Evolutionary conservation across 2,329 filamentous ascomycete genomes (phyloP).

Genomic region (Didymella pomorum): DNA sequence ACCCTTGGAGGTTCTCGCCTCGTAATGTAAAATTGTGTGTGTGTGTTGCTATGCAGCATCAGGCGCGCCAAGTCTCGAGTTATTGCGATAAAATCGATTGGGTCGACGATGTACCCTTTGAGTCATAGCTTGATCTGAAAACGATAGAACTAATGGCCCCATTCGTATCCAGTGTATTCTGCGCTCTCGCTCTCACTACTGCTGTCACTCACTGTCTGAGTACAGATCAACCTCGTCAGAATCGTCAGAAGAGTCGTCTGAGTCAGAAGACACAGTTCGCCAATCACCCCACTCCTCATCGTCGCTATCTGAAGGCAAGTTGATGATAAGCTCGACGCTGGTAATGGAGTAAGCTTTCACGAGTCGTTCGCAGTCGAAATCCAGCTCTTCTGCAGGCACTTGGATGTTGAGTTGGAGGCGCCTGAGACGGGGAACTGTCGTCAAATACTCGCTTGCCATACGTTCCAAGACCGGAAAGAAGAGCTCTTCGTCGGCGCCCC

Average conservation of each 20-base stretch:
- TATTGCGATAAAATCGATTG: too few relatives aligned
- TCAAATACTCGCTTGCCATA: slow-evolving; percentile 17
- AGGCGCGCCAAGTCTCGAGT: too few relatives aligned
- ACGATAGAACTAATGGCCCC: too few relatives aligned
- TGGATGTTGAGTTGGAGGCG: slow-evolving; percentile 19
- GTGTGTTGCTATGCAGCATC: too few relatives aligned
- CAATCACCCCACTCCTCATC: slow-evolving; percentile 17
- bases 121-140: too few relatives aligned
- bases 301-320: slow-evolving; percentile 14
- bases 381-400: slow-evolving; percentile 5
- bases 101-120: too few relatives aligned
- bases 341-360: slow-evolving; percentile 12
- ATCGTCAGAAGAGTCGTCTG: slow-evolving; percentile 22
- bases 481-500: slow-evolving; percentile 8
- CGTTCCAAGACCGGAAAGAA: slow-evolving; percentile 26
- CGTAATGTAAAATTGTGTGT: too few relatives aligned
- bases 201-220: slow-evolving; percentile 11
- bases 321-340: slow-evolving; percentile 21
- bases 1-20: too few relatives aligned
- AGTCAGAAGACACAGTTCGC: slow-evolving; percentile 14
- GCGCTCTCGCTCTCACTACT: background rate
- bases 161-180: too few relatives aligned
- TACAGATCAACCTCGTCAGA: slow-evolving; percentile 28
- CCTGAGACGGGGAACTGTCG: slow-evolving; percentile 18
- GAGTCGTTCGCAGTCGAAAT: slow-evolving; percentile 26